A percentile compares a stretch with the other conserved stretches of the same genome.
Evolutionary conservation across 2,329 filamentous ascomycete species (phyloP).

Genomic region (Dryadomyces quercivorus): DNA sequence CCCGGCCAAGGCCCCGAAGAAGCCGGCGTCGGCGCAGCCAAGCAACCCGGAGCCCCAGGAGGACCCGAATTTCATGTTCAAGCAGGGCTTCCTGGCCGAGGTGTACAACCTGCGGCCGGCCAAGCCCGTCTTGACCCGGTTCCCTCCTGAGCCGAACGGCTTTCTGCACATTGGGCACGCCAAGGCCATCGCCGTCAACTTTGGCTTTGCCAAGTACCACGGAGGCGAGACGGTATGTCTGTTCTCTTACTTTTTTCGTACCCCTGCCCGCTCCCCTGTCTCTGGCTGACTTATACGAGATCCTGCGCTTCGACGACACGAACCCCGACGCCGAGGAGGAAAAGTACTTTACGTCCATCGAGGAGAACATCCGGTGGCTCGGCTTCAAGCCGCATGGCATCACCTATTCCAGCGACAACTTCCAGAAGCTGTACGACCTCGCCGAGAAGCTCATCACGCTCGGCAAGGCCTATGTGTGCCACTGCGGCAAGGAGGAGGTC

Average conservation of each 20-base stretch:
- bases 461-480: slow-evolving; percentile 71
- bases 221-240: slow-evolving; percentile 43
- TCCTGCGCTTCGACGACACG: slow-evolving; percentile 56
- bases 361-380: slow-evolving; percentile 79
- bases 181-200: slow-evolving; percentile 93
- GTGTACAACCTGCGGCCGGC: slow-evolving; percentile 58
- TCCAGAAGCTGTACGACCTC: slow-evolving; percentile 74
- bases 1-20: slow-evolving; percentile 17
- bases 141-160: slow-evolving; percentile 83
- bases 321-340: slow-evolving; percentile 92
- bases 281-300: slow-evolving; percentile 5
- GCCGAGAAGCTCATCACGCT: slow-evolving; percentile 71
- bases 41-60: slow-evolving; percentile 35
- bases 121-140: slow-evolving; percentile 54
- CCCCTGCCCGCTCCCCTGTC: not conserved
- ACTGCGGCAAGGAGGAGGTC: slow-evolving; percentile 72
- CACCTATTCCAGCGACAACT: slow-evolving; percentile 86
- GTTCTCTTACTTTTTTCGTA: not conserved
- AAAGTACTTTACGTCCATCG: slow-evolving; percentile 77
- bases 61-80: slow-evolving; percentile 61
- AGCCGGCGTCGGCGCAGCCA: slow-evolving; percentile 9
- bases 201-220: slow-evolving; percentile 81
- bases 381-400: slow-evolving; percentile 67
- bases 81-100: slow-evolving; percentile 61
- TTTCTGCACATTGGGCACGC: slow-evolving; percentile 89